phyloP scores from a whole-genome alignment of 176 grass and related monocot genomes.

The Ampelocalamus luodianensis region DNA sequence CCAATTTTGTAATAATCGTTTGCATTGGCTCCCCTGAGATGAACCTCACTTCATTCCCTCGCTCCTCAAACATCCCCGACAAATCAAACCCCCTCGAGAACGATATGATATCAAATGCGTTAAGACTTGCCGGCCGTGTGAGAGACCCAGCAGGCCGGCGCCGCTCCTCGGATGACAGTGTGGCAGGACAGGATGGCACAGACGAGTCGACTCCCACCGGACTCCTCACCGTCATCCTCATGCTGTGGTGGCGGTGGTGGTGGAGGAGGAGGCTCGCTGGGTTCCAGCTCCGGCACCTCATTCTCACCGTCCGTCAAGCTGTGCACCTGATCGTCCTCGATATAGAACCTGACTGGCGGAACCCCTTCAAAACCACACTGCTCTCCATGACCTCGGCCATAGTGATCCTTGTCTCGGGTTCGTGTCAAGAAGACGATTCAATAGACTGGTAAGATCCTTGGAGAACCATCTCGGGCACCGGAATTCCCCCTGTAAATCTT shows the following conservation, averaged over 20 bases:
- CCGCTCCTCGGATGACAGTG: conserved; percentile 63
- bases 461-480: conserved; percentile 96
- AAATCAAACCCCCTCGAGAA: conserved; percentile 87
- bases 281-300: not conserved
- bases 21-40: conserved; percentile 67
- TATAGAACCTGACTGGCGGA: conserved; percentile 81
- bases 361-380: conserved; percentile 95
- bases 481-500: conserved; percentile 95
- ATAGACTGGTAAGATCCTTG: conserved; percentile 60
- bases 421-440: conserved; percentile 70
- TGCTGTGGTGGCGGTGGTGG: conserved; percentile 8
- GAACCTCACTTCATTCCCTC: conserved; percentile 79
- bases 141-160: conserved; percentile 42
- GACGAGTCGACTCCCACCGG: conserved; percentile 93
- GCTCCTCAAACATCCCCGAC: conserved; percentile 92
- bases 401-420: conserved; percentile 81
- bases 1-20: conserved; percentile 76
- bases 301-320: conserved; percentile 52
- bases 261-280: conserved; percentile 43
- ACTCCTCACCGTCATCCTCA: conserved; percentile 60
- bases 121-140: conserved; percentile 83
- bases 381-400: conserved; percentile 84
- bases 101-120: conserved; percentile 96
- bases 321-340: conserved; percentile 86
- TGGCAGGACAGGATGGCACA: conserved; percentile 86